A percentile compares a stretch with the other conserved stretches of the same genome.
These are phyloP conservation scores for Orbilia ellipsospora DNA, from an alignment of 2,329 filamentous ascomycete species.

Conservation along the genomic window DNA sequence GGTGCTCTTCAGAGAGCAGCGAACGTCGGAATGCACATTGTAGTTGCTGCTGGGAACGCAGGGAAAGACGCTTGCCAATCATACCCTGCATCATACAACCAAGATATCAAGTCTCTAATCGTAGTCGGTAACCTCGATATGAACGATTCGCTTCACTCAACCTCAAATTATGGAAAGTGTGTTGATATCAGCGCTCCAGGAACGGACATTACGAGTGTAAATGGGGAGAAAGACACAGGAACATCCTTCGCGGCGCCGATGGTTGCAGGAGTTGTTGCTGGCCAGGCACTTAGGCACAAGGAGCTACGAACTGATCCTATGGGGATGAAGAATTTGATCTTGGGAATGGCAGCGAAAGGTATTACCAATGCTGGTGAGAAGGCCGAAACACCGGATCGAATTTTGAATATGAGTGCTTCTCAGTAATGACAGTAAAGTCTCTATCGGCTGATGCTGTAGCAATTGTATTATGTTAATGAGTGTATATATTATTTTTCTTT, in stretches of 20 bases:
- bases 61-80: conserved; percentile 20
- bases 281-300: conserved; percentile 35
- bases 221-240: conserved; percentile 4
- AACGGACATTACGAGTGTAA: conserved; percentile 64
- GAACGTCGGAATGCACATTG: conserved; percentile 28
- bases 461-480: too few relatives aligned
- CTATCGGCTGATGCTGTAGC: too few relatives aligned
- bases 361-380: conserved; percentile 3
- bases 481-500: too few relatives aligned
- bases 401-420: conserved; percentile 5
- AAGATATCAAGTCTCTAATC: conserved; percentile 26
- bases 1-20: conserved; percentile 59
- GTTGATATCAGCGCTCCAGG: conserved; percentile 30
- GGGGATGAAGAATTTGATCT: conserved; percentile 25
- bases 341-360: conserved; percentile 32
- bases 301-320: conserved; percentile 18
- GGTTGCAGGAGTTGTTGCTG: conserved; percentile 26
- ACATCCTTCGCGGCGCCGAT: conserved; percentile 26
- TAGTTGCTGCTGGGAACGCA: conserved; percentile 24
- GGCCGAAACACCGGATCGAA: conserved; percentile 4
- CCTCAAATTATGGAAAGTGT: conserved; percentile 26
- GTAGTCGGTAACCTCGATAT: conserved; percentile 19
- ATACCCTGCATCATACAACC: conserved; percentile 23
- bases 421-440: too few relatives aligned
- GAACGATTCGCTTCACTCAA: conserved; percentile 10